Percentiles rank a stretch among this genome's conserved stretches.
Evolutionary conservation across 768 basidiomycete species (phyloP).

Genomic region (Baorangia bicolor): DNA sequence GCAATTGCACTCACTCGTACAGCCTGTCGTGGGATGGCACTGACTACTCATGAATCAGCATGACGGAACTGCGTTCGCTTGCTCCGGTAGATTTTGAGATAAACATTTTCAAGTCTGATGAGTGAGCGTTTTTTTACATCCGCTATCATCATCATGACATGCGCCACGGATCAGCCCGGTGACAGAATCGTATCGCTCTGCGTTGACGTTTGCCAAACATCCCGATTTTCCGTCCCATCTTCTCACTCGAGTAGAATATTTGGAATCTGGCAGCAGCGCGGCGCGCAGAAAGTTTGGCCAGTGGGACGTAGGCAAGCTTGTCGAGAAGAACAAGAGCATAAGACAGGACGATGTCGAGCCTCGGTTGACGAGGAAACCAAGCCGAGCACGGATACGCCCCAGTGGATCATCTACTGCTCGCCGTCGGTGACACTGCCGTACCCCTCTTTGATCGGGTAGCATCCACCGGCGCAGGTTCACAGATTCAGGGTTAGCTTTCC

Average conservation of each 20-base stretch:
- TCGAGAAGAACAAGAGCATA: slow-evolving; percentile 24
- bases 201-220: slow-evolving; percentile 53
- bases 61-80: slow-evolving; percentile 70
- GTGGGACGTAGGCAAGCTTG: slow-evolving; percentile 42
- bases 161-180: slow-evolving; percentile 49
- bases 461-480: slow-evolving; percentile 6
- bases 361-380: slow-evolving; percentile 28
- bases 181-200: slow-evolving; percentile 63
- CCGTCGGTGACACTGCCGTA: slow-evolving; percentile 28
- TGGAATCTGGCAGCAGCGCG: slow-evolving; percentile 76
- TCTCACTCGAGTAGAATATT: slow-evolving; percentile 81
- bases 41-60: slow-evolving; percentile 45
- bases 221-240: slow-evolving; percentile 50
- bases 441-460: not conserved
- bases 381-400: slow-evolving; percentile 27
- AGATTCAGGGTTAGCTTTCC: slow-evolving; percentile 21
- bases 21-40: slow-evolving; percentile 13
- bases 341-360: slow-evolving; percentile 25
- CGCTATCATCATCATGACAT: slow-evolving; percentile 15
- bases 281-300: slow-evolving; percentile 73
- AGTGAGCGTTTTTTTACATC: slow-evolving; percentile 52
- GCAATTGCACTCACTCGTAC: slow-evolving; percentile 29
- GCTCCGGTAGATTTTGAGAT: slow-evolving; percentile 84
- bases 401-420: slow-evolving; percentile 19
- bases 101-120: slow-evolving; percentile 62